Conservation (phyloP, 352 stramenopile genomes). For the Globisporangium takayamanum region DNA sequence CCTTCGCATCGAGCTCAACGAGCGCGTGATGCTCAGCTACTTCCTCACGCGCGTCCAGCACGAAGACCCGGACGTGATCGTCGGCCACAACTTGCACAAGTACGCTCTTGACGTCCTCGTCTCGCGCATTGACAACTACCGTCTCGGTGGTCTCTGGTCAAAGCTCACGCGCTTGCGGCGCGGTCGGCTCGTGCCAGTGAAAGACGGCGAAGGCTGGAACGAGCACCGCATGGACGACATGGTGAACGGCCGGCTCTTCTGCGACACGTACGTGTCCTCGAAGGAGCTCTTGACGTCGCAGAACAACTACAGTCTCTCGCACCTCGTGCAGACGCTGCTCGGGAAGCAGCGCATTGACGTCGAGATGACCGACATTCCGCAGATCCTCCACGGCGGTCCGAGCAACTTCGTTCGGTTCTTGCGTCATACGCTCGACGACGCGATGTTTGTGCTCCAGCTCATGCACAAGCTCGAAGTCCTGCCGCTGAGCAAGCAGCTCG, state of each 20-base stretch:
- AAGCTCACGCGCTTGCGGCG: conserved; percentile 78
- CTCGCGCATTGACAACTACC: conserved; percentile 90
- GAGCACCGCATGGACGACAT: conserved; percentile 86
- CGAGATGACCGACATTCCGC: conserved; percentile 94
- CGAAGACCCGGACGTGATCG: conserved; percentile 98
- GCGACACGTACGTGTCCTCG: conserved; percentile 96
- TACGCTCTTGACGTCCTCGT: conserved; percentile 98
- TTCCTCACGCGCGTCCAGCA: conserved; percentile 89
- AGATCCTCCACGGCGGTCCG: conserved; percentile 84
- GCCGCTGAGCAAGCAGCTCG: conserved; percentile 98
- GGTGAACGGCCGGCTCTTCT: conserved; percentile 94
- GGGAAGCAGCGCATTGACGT: conserved; percentile 86
- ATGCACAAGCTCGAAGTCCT: conserved; percentile 98
- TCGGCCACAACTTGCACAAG: conserved; percentile 98
- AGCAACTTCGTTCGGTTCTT: conserved; percentile 92
- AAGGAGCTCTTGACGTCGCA: conserved; percentile 97
- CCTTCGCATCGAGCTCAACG: conserved; percentile 71
- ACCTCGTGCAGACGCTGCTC: conserved; percentile 92
- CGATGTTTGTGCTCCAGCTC: conserved; percentile 94
- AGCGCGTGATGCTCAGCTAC: conserved; percentile 82
- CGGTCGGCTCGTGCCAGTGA: conserved; percentile 69
- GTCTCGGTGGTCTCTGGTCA: conserved; percentile 79
- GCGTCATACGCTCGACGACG: conserved; percentile 93
- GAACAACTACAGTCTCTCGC: conserved; percentile 96
- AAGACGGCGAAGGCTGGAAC: conserved; percentile 82